Evolutionary conservation across 345 rosid species (phyloP).

Genomic region (Hibiscus tridactylites): DNA sequence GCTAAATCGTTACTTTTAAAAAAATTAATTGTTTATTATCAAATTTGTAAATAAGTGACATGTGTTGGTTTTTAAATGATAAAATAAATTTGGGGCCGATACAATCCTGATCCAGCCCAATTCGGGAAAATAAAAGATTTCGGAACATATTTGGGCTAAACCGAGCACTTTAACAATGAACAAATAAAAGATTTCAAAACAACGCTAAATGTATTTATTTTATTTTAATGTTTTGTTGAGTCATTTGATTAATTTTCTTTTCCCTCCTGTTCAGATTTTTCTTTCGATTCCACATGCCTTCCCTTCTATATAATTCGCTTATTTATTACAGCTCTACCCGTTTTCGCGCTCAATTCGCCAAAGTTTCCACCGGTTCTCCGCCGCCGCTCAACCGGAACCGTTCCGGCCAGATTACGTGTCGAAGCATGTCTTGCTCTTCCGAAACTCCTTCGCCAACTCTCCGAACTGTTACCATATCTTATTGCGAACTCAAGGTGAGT

Average conservation of each 20-base stretch:
- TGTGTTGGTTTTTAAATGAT: too few relatives aligned
- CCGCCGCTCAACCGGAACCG: slow-evolving; percentile 11
- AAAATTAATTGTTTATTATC: too few relatives aligned
- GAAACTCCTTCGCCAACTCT: slow-evolving; percentile 37
- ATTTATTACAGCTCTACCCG: background rate
- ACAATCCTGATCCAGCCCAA: background rate
- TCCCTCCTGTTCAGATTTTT: background rate
- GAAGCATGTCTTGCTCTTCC: slow-evolving; percentile 35
- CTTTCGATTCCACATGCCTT: background rate
- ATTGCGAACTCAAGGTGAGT: slow-evolving; percentile 61
- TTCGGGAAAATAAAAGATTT: too few relatives aligned
- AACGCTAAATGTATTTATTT: background rate
- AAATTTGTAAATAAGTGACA: too few relatives aligned
- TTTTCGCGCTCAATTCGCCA: background rate
- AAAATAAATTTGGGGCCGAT: background rate
- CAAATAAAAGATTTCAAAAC: background rate
- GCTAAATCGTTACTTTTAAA: too few relatives aligned
- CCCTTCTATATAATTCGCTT: background rate
- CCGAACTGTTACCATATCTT: slow-evolving; percentile 61
- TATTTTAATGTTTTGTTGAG: background rate
- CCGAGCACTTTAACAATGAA: too few relatives aligned
- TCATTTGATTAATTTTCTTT: background rate
- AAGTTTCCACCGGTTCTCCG: slow-evolving; percentile 9
- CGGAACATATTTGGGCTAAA: too few relatives aligned
- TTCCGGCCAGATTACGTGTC: slow-evolving; percentile 19